Evolutionary conservation across 768 basidiomycete species (phyloP).

Genomic region (Leccinum broughii): DNA sequence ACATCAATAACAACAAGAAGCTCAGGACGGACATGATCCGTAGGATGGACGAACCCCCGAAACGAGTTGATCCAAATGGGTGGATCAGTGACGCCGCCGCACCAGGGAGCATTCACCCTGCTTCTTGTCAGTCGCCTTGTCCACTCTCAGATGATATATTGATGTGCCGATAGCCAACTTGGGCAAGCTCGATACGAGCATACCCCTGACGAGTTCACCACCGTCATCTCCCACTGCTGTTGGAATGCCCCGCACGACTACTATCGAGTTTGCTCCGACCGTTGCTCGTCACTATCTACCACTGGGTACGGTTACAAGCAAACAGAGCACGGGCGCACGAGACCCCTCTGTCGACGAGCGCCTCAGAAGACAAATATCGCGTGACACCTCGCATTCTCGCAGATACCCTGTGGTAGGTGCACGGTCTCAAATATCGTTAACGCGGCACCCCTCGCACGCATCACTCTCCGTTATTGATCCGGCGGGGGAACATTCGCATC

Average conservation of each 20-base stretch:
- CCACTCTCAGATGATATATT: neutral
- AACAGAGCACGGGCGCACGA: slow-evolving; percentile 17
- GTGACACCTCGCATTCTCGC: slow-evolving; percentile 14
- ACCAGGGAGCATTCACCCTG: slow-evolving; percentile 1
- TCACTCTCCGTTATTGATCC: slow-evolving; percentile 15
- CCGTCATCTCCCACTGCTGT: slow-evolving; percentile 4
- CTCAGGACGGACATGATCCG: slow-evolving; percentile 77
- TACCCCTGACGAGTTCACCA: slow-evolving; percentile 2
- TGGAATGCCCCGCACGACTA: slow-evolving; percentile 43
- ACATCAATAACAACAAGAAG: slow-evolving; percentile 28
- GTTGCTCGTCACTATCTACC: slow-evolving; percentile 29
- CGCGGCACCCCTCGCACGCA: slow-evolving; percentile 18
- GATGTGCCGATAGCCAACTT: slow-evolving; percentile 14
- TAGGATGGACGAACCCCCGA: slow-evolving; percentile 66
- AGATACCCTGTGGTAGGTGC: slow-evolving; percentile 12
- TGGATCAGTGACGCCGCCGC: slow-evolving; percentile 54
- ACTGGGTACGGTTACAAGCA: slow-evolving; percentile 29
- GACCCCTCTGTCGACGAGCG: slow-evolving; percentile 8
- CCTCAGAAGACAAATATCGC: slow-evolving; percentile 8
- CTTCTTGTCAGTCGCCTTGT: slow-evolving; percentile 14
- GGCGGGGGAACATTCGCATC: slow-evolving; percentile 13
- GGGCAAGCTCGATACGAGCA: slow-evolving; percentile 3
- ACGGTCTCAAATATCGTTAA: slow-evolving; percentile 16
- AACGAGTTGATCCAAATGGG: slow-evolving; percentile 73
- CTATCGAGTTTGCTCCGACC: slow-evolving; percentile 52